Conservation (phyloP, 805 yeast species). For the Candida lessepsii region DNA sequence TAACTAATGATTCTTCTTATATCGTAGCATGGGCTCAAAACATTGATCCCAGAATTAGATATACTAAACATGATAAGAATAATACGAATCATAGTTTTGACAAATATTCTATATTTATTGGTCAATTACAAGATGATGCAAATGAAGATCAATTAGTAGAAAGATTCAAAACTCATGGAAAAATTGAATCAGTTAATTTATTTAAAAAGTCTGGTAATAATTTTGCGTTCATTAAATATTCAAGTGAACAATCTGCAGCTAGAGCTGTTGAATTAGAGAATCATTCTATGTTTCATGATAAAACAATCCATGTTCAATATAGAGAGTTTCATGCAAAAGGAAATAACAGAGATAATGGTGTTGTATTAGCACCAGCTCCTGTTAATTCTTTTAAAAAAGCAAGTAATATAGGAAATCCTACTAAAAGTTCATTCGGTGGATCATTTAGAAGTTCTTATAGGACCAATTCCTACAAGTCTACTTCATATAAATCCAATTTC, state of each 20-base stretch:
- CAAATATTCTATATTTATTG: constrained; percentile 72
- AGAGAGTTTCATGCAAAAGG: constrained; percentile 48
- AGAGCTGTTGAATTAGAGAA: constrained; percentile 84
- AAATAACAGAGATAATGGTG: constrained; percentile 14
- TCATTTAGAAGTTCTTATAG: constrained; percentile 1
- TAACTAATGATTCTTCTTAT: constrained; percentile 55
- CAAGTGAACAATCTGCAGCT: constrained; percentile 71
- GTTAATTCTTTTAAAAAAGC: constrained; percentile 45
- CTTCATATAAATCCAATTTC: no score
- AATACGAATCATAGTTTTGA: constrained; percentile 41
- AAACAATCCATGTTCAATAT: constrained; percentile 83
- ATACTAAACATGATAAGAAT: not conserved
- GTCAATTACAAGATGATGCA: constrained; percentile 59
- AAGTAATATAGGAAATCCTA: no score
- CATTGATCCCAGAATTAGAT: constrained; percentile 42
- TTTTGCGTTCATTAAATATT: constrained; percentile 74
- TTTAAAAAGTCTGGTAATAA: constrained; percentile 47
- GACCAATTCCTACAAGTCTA: not conserved
- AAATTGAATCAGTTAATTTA: constrained; percentile 56
- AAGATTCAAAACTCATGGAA: constrained; percentile 69
- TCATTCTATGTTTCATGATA: constrained; percentile 69
- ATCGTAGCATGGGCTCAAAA: constrained; percentile 86
- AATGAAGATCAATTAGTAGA: constrained; percentile 54
- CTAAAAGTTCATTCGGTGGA: constrained; percentile 6
- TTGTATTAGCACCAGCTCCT: constrained; percentile 79